Evolutionary conservation across 2,329 filamentous ascomycete species (phyloP), one percentile per base, ranked within the genome.

Genomic region (Pseudocercospora crystallina): DNA sequence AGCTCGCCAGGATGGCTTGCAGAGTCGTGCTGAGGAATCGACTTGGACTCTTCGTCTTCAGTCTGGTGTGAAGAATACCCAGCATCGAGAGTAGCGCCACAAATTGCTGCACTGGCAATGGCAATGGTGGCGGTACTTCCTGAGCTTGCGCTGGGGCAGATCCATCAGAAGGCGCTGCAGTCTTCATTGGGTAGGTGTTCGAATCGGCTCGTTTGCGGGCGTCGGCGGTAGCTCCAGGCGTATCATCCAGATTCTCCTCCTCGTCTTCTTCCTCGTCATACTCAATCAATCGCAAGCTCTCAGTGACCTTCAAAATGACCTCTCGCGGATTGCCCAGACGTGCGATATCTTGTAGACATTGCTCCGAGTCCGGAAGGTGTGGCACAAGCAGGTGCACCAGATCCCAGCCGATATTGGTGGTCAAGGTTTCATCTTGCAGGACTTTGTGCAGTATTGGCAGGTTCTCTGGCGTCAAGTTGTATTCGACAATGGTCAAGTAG

Each of bases 341-440:
- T 30, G 88, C 88, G 45, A 92, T 84, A 29, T 85, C 87, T 65
- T 86, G 81, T 12, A 92, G 76, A 65, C 88, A 90, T 40, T 77
- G 70, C 59, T 87, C 83, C n/a, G 84, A 85, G 2, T 76, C 73
- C 2, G 81, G 80, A 1, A 86, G 77, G 5, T 90, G 72, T 32
- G 82, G 77, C 17, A 90, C 76, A 4, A 94, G 79, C 63, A 89
- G 81, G 65, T 87, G 85, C 15, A 94, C 85, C 44, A 92, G 73
- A 67, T 94, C 89, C 89, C 89, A 94, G 43, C 89, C 89, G 61
- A 92, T 90, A 49, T 89, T 86, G 53, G 80, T 81, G 2, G 87
- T 89, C 49, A 91, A 74, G 51, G 80, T 76, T 8, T 77, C 75
- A 75, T 89, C 83, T 67, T 87, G 81, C 13, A 89, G 76, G 32